Evolutionary conservation across 768 basidiomycete species (phyloP), one percentile per base, ranked within the genome.

Genomic region (Mycena venus): DNA sequence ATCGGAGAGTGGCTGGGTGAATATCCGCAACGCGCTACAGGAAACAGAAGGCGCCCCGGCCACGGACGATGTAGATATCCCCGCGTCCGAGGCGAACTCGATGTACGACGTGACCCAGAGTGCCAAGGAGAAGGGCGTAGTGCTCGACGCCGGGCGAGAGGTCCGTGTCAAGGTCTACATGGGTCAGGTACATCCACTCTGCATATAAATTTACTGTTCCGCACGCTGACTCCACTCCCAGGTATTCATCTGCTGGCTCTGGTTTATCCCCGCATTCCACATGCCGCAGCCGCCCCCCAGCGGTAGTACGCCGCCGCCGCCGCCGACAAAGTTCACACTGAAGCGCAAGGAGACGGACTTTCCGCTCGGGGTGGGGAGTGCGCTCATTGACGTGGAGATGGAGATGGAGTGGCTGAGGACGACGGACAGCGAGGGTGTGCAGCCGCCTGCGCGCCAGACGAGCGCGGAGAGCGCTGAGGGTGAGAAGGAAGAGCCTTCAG

Each of bases 221-320:
- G 32, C 21, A 29, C 17, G 58, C 32, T 47, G 69, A 38, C 75
- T 23, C 19, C 23, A 66, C 70, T 29, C 69, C 19, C 47, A 95
- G 89, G 87, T 96, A 0, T 91, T 93, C 77, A 90, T 97, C 81
- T 92, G 94, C 36, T 97, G 96, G 96, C 80, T 92, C 61, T 96
- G 96, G 96, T 88, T 96, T 79, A 90, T 97, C 72, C 96, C 96
- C 0, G 87, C 91, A 0, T 96, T 96, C 84, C 94, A 96, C 79
- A 90, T 96, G 85, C 85, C 90, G 1, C 87, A 90, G 53, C 85
- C 88, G 42, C 85, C 86, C 5, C 79, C 83, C 2, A 49, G 78
- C 10, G 73, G 79, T n/a, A 64, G 32, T 49, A 27, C 74, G 63
- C 25, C 65, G 71, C 53, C 61, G 65, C 70, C 82, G 19, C 72